phyloP scores from a whole-genome alignment of 108 stramenopile genomes.

The Cyclotella baltica region DNA sequence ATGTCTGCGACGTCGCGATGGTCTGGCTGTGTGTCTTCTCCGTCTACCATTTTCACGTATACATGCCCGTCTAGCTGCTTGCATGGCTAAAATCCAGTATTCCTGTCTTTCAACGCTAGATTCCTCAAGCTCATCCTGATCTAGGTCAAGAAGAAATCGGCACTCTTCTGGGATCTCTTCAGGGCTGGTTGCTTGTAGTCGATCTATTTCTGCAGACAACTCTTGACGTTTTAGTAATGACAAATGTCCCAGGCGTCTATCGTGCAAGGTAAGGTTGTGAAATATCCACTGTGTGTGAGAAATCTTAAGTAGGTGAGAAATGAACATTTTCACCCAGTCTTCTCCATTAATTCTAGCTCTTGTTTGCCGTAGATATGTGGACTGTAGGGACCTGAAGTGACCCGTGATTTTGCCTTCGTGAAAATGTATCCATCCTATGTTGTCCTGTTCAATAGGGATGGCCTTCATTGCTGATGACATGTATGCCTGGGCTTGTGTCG shows the following conservation, averaged over 20 bases:
- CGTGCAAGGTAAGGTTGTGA: neutral
- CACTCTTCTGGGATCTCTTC: neutral
- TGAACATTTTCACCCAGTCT: too few species aligned
- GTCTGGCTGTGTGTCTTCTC: too few species aligned
- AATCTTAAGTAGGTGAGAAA: too few species aligned
- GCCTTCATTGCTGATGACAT: neutral
- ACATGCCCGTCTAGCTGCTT: neutral
- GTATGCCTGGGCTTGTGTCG: neutral
- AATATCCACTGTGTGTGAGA: neutral
- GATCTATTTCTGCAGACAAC: neutral
- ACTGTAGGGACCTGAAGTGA: too few species aligned
- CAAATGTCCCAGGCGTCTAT: neutral
- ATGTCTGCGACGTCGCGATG: too few species aligned
- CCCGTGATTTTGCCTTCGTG: too few species aligned
- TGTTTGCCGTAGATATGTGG: neutral
- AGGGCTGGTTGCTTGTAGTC: neutral
- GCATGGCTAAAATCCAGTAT: neutral
- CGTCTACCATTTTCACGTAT: too few species aligned
- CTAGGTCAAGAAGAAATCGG: neutral
- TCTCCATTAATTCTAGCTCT: neutral
- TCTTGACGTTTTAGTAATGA: neutral
- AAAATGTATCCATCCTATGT: neutral
- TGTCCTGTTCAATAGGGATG: neutral
- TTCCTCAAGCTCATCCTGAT: neutral
- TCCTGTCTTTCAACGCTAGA: neutral